phyloP scores from a whole-genome alignment of 1,284 basidiomycete species.

The Vanrija sp. region DNA sequence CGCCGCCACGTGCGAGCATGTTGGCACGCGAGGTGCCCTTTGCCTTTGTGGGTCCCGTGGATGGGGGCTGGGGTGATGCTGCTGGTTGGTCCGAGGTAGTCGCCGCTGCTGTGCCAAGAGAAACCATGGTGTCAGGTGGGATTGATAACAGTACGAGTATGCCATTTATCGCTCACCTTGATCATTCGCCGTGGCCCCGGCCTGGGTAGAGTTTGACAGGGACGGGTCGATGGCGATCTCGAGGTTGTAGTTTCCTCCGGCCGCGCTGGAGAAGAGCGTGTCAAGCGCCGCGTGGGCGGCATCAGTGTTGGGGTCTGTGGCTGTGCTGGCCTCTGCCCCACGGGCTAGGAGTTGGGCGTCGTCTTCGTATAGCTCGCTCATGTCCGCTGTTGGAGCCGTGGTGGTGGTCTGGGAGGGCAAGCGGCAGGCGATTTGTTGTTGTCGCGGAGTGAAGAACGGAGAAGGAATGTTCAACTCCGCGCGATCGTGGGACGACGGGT shows the following conservation, averaged over 20 bases:
- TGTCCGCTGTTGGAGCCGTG: no score
- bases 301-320: not conserved
- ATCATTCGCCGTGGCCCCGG: not conserved
- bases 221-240: slow-evolving; percentile 10
- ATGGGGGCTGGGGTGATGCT: not conserved
- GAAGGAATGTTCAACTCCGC: no score
- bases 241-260: slow-evolving; percentile 2
- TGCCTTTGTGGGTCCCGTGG: slow-evolving; percentile 22
- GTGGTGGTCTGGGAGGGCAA: no score
- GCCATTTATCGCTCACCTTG: not conserved
- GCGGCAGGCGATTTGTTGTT: no score
- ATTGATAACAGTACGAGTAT: not conserved
- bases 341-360: no score
- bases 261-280: slow-evolving; percentile 8
- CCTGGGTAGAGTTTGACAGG: not conserved
- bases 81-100: no score
- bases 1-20: slow-evolving; percentile 46
- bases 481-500: no score
- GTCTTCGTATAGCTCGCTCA: no score
- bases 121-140: not conserved
- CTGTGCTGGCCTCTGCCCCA: no score
- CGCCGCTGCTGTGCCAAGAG: not conserved
- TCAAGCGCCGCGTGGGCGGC: slow-evolving; percentile 13
- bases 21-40: slow-evolving; percentile 39
- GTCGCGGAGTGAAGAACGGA: no score